Evolutionary conservation across 371 early-diverging fungal species (phyloP).

Genomic region (Parasitella parasitica): DNA sequence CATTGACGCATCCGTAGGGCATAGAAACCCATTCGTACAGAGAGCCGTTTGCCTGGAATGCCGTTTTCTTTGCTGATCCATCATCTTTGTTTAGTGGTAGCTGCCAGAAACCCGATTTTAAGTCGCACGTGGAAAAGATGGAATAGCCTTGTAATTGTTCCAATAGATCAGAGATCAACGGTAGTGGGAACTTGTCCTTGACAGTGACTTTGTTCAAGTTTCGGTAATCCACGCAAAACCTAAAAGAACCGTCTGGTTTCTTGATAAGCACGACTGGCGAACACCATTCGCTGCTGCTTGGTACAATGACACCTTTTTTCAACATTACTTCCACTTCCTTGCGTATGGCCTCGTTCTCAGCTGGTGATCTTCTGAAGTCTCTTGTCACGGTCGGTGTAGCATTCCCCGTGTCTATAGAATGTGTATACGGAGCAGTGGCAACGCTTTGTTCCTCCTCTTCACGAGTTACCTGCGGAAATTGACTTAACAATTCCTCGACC

Average conservation of each 20-base stretch:
- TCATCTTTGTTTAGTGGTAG: conserved; percentile 21
- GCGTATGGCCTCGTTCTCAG: conserved; percentile 11
- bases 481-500: not conserved
- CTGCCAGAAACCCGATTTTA: conserved; percentile 43
- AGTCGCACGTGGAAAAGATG: conserved; percentile 47
- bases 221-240: conserved; percentile 28
- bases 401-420: conserved; percentile 10
- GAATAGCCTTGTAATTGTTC: conserved; percentile 22
- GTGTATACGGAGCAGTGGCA: conserved; percentile 19
- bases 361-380: conserved; percentile 15
- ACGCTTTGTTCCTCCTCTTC: not conserved
- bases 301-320: not conserved
- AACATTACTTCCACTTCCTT: conserved; percentile 16
- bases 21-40: conserved; percentile 45
- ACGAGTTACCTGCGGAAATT: not conserved
- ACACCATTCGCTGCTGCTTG: conserved; percentile 36
- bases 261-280: conserved; percentile 48
- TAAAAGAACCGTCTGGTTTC: conserved; percentile 39
- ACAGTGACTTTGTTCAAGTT: conserved; percentile 44
- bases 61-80: conserved; percentile 26
- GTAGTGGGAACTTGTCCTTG: conserved; percentile 45
- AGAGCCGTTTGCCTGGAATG: conserved; percentile 27
- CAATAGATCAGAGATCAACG: conserved; percentile 45
- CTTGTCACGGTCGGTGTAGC: conserved; percentile 11
- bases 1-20: conserved; percentile 51